Evolutionary conservation across 129 eudicot species (phyloP), one percentile per base, ranked within the genome.

Genomic region (Flaveria ramosissima): DNA sequence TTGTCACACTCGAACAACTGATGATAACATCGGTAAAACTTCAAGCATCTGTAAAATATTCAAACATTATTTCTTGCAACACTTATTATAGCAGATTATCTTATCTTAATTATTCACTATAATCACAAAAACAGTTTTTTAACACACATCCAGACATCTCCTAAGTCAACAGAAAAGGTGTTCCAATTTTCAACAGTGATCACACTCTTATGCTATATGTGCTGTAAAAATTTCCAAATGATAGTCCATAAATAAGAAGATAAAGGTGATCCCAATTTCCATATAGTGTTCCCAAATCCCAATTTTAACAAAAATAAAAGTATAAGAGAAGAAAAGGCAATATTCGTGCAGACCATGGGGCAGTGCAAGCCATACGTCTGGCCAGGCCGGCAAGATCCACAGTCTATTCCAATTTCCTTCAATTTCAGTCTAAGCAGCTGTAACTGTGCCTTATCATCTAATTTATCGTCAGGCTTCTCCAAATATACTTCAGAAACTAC

Each of bases 271-370:
- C 7, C 3, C 3, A 11, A 61, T 6, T 12, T 60, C 3, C 55
- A 48, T 8, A 71, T 9, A 75, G 11, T 36, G 68, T 68, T 67
- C 14, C 17, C 7, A 36, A 4, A 32, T 32, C 39, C 39, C 24
- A 52, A 6, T n/a, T 39, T 41, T 45, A 64, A 39, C 7, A 1
- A 62, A 9, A 24, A 42, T 20, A 12, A 21, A 9, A 30, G 23
- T n/a, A 20, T 61, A 11, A 46, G 9, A 13, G 17, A 65, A 39
- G 56, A 24, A 51, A 57, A 62, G 47, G 36, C 59, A 61, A 73
- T 57, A 74, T 47, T n/a, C 39, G 21, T 56, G 76, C 89, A 50
- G 69, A 85, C 92, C 77, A 60, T 75, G 41, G 92, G 92, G 79
- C 92, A 88, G 7, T 68, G 51, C 64, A 88, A 76, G 68, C 74